phyloP scores from a whole-genome alignment of 768 basidiomycete genomes.

The Mycena venus region DNA sequence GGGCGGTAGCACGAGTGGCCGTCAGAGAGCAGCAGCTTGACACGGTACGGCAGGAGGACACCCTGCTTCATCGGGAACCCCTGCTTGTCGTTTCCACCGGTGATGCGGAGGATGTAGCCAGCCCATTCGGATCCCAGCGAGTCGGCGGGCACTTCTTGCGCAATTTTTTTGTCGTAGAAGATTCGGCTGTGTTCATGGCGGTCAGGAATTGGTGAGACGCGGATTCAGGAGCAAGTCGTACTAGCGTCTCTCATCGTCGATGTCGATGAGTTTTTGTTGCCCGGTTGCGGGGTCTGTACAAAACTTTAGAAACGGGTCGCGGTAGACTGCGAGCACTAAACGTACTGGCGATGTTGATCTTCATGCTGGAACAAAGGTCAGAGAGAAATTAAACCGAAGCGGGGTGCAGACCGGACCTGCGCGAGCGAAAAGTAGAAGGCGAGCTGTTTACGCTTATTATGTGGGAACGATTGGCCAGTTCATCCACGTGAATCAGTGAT shows the following conservation, averaged over 20 bases:
- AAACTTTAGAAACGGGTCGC: slow-evolving; percentile 31
- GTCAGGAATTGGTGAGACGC: not conserved
- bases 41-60: slow-evolving; percentile 94
- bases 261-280: slow-evolving; percentile 94
- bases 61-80: slow-evolving; percentile 99
- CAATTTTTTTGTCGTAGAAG: slow-evolving; percentile 98
- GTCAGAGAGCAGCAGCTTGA: slow-evolving; percentile 92
- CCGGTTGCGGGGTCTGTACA: slow-evolving; percentile 92
- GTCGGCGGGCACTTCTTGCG: slow-evolving; percentile 94
- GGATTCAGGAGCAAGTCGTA: slow-evolving; percentile 50
- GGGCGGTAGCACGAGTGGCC: slow-evolving; percentile 98
- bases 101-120: slow-evolving; percentile 97
- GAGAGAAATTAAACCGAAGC: not conserved
- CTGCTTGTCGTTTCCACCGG: slow-evolving; percentile 98
- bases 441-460: too few relatives aligned
- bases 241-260: slow-evolving; percentile 93
- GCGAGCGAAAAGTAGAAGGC: slow-evolving; percentile 18
- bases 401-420: not conserved
- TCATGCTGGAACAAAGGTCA: slow-evolving; percentile 73
- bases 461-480: too few relatives aligned
- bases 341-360: slow-evolving; percentile 97
- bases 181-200: slow-evolving; percentile 70
- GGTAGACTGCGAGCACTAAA: slow-evolving; percentile 32
- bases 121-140: slow-evolving; percentile 95
- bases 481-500: too few relatives aligned